Evolutionary conservation across 2,329 filamentous ascomycete genomes (phyloP).

Genomic region (Xylariaceae sp.): DNA sequence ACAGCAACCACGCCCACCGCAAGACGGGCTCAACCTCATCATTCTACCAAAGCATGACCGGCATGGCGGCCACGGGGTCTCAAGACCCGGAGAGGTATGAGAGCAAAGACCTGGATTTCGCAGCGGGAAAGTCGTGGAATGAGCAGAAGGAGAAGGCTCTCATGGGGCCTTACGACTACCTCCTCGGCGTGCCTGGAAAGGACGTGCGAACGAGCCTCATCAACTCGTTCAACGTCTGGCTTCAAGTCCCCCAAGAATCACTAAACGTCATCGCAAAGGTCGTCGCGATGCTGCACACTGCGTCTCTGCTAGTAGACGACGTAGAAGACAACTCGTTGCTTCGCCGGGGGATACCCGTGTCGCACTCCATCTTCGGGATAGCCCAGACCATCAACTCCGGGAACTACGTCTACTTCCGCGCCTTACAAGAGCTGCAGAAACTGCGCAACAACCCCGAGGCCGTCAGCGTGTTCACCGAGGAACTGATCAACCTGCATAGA

Average conservation of each 20-base stretch:
- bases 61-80: constrained; percentile 37
- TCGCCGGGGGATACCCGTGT: constrained; percentile 74
- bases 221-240: constrained; percentile 74
- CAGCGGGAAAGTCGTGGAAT: constrained; percentile 57
- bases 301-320: constrained; percentile 80
- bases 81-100: constrained; percentile 52
- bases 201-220: constrained; percentile 80
- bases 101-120: constrained; percentile 52
- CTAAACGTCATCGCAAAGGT: constrained; percentile 74
- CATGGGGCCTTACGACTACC: constrained; percentile 75
- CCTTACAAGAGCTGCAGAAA: constrained; percentile 68
- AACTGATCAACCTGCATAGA: constrained; percentile 78
- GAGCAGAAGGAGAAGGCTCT: constrained; percentile 73
- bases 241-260: constrained; percentile 66
- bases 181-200: constrained; percentile 75
- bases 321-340: constrained; percentile 78
- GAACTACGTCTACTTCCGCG: constrained; percentile 84
- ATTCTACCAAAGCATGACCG: constrained; percentile 27
- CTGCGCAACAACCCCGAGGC: constrained; percentile 61
- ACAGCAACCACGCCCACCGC: constrained; percentile 24
- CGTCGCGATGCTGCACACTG: constrained; percentile 81
- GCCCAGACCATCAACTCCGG: constrained; percentile 88
- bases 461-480: constrained; percentile 72
- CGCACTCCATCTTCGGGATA: constrained; percentile 79
- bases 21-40: constrained; percentile 23